A percentile compares a stretch with the other conserved stretches of the same genome.
Evolutionary conservation across 2,329 filamentous ascomycete genomes (phyloP).

Genomic region (Aspergillus luchuensis): DNA sequence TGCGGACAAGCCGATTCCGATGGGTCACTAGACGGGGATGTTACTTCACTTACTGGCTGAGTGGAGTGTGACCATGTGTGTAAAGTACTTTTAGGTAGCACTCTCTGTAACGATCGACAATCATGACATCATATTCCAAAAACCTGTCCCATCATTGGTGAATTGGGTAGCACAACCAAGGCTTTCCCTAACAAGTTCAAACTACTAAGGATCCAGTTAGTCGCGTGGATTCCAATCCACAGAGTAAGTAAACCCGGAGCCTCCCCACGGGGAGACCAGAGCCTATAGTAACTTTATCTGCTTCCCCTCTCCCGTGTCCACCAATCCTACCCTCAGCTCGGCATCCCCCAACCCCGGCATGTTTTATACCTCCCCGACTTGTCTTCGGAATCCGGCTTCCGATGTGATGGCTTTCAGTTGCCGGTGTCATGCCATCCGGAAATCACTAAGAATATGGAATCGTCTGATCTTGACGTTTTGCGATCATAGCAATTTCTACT

Average conservation of each 20-base stretch:
- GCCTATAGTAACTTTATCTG: neutral
- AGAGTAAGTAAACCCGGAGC: neutral
- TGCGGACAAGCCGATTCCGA: slow-evolving; percentile 2
- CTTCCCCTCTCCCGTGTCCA: neutral
- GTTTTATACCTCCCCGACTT: neutral
- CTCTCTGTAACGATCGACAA: neutral
- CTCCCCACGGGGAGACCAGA: neutral
- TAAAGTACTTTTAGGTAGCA: neutral
- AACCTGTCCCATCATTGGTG: neutral
- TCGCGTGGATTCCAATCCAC: too few species aligned
- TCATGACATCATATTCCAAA: neutral
- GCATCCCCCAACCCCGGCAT: neutral
- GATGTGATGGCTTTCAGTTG: neutral
- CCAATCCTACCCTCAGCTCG: neutral
- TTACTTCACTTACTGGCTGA: neutral
- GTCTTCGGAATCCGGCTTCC: neutral
- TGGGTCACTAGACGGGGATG: neutral
- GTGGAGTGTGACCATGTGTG: neutral
- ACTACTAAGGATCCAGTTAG: too few species aligned
- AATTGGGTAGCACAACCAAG: neutral
- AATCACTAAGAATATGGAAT: neutral
- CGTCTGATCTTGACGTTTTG: neutral
- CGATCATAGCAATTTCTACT: neutral
- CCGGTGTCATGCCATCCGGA: neutral
- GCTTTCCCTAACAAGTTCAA: neutral